Evolutionary conservation across 768 basidiomycete species (phyloP), one percentile per base, ranked within the genome.

Genomic region (Calocera viscosa): DNA sequence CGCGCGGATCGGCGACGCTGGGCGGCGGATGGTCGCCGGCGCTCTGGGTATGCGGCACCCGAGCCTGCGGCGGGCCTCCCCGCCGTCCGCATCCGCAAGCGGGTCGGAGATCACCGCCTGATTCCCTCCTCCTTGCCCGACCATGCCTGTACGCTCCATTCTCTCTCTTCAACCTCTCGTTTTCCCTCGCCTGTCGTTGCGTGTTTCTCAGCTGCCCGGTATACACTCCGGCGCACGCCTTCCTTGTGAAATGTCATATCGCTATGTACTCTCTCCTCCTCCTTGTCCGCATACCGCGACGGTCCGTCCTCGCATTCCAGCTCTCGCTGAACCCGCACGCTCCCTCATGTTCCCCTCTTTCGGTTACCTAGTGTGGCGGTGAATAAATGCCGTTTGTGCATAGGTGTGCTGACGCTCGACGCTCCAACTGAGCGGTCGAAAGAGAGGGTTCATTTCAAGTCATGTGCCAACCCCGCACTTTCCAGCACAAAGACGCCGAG

Each of bases 1-100:
- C n/a, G 90, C 90, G 24, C 83, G 87, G 72, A 91, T 93, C 71
- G 91, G 91, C 38, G 89, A 93, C 75, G 89, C 91, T 34, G 91
- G 89, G 41, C 90, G 90, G 78, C 81, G 91, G 72, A 93, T 93
- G 90, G 81, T 93, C 26, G 91, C 90, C 43, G 87, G 87, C 65
- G 90, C 90, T 34, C 79, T 93, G 67, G 91, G 91, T 49, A 82
- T 92, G 68, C 82, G 90, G 76, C 90, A 91, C 76, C 91, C 91
- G 33, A 81, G 82, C 40, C 78, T 91, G 24, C 53, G 53, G 11
- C 24, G 53, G 53, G 19, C 2, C 30, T 60, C 53, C 5, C 53
- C 53, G 2, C 53, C 53, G 16, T 47, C 43, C 5, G 19, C 43
- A 47, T 47, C 43, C 7, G 30, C 53, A 26, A 32, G 53, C 24